Base-by-base conservation (phyloP, 345 rosid species). In the Eucalyptus regnans region DNA sequence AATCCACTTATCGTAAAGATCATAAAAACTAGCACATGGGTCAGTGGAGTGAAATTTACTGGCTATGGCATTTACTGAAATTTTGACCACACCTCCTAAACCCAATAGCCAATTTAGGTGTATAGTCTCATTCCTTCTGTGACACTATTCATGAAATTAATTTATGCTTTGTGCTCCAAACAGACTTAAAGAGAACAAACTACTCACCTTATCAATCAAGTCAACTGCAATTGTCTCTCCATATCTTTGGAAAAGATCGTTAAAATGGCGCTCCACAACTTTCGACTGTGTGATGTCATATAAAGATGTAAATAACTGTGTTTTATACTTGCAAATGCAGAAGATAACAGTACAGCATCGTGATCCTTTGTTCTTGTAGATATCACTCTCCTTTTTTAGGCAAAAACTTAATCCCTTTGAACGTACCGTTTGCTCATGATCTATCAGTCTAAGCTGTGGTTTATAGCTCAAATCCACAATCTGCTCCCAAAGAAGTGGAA, bases 401-500 rank as follows among this genome's bases (percentile, higher is more conserved):
- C 5, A 6, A 86, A 31, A 51, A 86, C 66, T 33, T 71, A 71
- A 33, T 71, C 17, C n/a, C 51, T 50, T 12, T 86, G 80, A 88
- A 86, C 89, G 23, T 95, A 97, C 99, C 89, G 91, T 95, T 79
- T 95, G 94, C 88, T 95, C 99, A 64, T 94, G 91, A 68, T 93
- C 89, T 90, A 96, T 96, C 88, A 97, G 92, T 86, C 88, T 94
- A 89, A 97, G 97, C 54, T 27, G 92, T 90, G 99, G 99, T 91
- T 96, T 96, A 88, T 96, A 97, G 95, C 98, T 97, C 93, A 97
- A 94, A 92, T 97, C 99, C 89, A 96, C 99, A 88, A 96, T 97
- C 92, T 97, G 99, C 95, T 97, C 99, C 99, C 99, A 97, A 44
- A 97, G 97, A 89, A 97, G 96, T 86, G 99, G 99, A 91, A 97